phyloP scores from a whole-genome alignment of 2,329 filamentous ascomycete species.

The Aspergillus unguis region DNA sequence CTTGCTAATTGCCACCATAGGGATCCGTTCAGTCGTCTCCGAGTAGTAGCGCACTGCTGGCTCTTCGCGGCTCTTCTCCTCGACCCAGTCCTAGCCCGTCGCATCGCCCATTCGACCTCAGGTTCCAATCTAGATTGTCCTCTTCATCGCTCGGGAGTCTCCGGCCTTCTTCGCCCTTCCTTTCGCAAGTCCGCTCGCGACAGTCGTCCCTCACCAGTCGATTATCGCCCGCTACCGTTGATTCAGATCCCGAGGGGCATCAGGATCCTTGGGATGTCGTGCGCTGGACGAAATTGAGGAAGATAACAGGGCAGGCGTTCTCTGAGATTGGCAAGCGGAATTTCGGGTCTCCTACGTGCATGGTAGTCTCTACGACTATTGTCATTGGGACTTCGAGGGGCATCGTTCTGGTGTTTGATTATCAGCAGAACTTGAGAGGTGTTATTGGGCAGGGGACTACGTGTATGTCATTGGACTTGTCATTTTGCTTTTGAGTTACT shows the following conservation, averaged over 20 bases:
- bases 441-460: slow-evolving; percentile 93
- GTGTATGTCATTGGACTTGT: slow-evolving; percentile 50
- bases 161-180: slow-evolving; percentile 72
- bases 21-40: slow-evolving; percentile 59
- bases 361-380: slow-evolving; percentile 82
- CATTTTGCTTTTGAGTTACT: not conserved
- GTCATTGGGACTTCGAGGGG: slow-evolving; percentile 92
- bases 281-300: slow-evolving; percentile 89
- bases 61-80: slow-evolving; percentile 66
- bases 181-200: slow-evolving; percentile 72
- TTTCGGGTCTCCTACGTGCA: slow-evolving; percentile 86
- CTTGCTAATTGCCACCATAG: slow-evolving; percentile 34
- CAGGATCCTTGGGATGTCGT: slow-evolving; percentile 95
- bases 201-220: slow-evolving; percentile 76
- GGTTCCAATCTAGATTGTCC: slow-evolving; percentile 85
- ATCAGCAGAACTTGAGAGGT: slow-evolving; percentile 89
- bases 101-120: slow-evolving; percentile 87
- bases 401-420: slow-evolving; percentile 93
- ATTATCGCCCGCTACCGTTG: slow-evolving; percentile 55
- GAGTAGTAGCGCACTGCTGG: slow-evolving; percentile 66
- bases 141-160: slow-evolving; percentile 60
- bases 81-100: slow-evolving; percentile 73
- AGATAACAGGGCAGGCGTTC: slow-evolving; percentile 83
- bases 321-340: slow-evolving; percentile 88
- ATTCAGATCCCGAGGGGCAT: slow-evolving; percentile 64